These are phyloP conservation scores for Polyplosphaeria fusca DNA, from an alignment of 495 filamentous ascomycete species.

Conservation along the genomic window DNA sequence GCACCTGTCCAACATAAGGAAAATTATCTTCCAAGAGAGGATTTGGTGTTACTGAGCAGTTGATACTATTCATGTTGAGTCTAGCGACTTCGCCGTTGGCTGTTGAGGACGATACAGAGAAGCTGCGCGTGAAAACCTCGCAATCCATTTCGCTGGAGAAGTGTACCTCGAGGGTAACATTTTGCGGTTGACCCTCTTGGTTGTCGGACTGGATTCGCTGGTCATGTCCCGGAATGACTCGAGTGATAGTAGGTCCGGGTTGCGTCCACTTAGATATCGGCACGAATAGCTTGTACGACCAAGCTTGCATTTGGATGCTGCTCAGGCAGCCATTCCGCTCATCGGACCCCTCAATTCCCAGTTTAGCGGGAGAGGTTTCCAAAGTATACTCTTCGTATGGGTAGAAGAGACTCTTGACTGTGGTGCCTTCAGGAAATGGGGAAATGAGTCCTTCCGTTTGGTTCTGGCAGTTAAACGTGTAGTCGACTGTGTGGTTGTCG, in stretches of 20 bases:
- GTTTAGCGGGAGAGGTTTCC: conserved; percentile 36
- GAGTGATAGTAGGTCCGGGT: conserved; percentile 65
- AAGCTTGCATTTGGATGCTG: conserved; percentile 53
- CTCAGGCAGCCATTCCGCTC: conserved; percentile 57
- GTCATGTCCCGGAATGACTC: conserved; percentile 65
- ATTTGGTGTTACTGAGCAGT: conserved; percentile 47
- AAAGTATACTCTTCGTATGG: conserved; percentile 58
- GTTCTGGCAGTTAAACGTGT: conserved; percentile 59
- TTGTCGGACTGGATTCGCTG: conserved; percentile 53
- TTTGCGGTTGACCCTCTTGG: conserved; percentile 45
- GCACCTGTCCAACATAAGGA: conserved; percentile 48
- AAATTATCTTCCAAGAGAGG: conserved; percentile 25
- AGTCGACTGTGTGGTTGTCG: conserved; percentile 53
- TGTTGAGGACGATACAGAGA: conserved; percentile 53
- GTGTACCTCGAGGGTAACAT: conserved; percentile 52
- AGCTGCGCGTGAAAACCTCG: conserved; percentile 46
- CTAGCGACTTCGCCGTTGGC: conserved; percentile 44
- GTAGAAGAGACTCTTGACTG: conserved; percentile 66
- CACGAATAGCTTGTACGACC: conserved; percentile 63
- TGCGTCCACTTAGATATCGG: conserved; percentile 49
- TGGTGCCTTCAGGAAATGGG: conserved; percentile 55
- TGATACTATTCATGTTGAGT: conserved; percentile 45
- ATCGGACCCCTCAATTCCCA: conserved; percentile 47
- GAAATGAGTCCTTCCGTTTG: conserved; percentile 51
- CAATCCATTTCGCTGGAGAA: conserved; percentile 67